These are phyloP conservation scores for Fusarium bulbicola DNA, from an alignment of 2,329 filamentous ascomycete species.

Conservation along the genomic window DNA sequence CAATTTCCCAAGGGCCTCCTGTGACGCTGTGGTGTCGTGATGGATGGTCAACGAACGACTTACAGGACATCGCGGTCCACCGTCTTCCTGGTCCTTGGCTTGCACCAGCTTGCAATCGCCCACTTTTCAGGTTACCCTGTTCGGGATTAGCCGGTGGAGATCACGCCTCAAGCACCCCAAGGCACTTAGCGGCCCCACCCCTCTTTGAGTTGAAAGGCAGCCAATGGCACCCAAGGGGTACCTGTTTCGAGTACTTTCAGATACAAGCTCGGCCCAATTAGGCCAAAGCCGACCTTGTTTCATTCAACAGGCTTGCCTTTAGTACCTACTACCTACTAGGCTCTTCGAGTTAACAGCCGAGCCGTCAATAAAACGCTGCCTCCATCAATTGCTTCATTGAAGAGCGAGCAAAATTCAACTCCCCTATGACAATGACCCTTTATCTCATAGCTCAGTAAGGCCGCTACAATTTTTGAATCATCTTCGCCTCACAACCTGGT, in stretches of 20 bases:
- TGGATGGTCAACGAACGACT: constrained; percentile 35
- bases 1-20: constrained; percentile 41
- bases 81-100: constrained; percentile 21
- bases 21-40: constrained; percentile 40
- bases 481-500: constrained; percentile 10
- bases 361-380: background rate
- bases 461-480: constrained; percentile 11
- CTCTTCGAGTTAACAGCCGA: background rate
- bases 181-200: constrained; percentile 7
- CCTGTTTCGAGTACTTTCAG: constrained; percentile 32
- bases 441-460: background rate
- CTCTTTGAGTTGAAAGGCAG: constrained; percentile 1
- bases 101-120: constrained; percentile 3
- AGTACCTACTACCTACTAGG: background rate
- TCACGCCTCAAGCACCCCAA: background rate
- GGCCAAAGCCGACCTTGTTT: constrained; percentile 9
- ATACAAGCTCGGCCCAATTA: constrained; percentile 21
- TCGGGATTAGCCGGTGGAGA: constrained; percentile 23
- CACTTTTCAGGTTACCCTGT: constrained; percentile 25
- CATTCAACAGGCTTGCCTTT: background rate
- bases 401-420: background rate
- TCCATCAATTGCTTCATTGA: background rate
- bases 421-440: background rate
- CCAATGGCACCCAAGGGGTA: constrained; percentile 27
- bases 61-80: constrained; percentile 35